A percentile compares a stretch with the other conserved stretches of the same genome.
phyloP scores from a whole-genome alignment of 192 early-diverging fungal species.

The Gaertneriomyces sp. region DNA sequence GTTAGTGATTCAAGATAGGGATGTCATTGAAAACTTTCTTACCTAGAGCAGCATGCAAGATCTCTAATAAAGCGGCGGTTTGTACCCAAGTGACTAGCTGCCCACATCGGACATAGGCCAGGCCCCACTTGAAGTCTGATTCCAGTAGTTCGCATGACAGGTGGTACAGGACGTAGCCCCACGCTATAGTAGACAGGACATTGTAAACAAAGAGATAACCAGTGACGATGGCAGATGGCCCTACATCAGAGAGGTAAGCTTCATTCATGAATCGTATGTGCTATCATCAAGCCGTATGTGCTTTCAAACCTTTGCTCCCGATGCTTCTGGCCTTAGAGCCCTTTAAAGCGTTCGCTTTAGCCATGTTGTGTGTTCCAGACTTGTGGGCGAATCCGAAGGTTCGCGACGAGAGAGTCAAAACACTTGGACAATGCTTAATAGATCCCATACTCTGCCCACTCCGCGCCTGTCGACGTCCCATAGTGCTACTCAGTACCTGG shows the following conservation, averaged over 20 bases:
- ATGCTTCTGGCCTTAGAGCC: no score
- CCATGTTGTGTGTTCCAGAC: no score
- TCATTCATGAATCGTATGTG: no score
- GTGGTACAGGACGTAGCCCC: constrained; percentile 68
- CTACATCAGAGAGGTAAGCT: neutral
- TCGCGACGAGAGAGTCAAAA: no score
- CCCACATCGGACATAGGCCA: constrained; percentile 64
- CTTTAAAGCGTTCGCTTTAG: no score
- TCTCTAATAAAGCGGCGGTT: constrained; percentile 79
- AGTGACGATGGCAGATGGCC: constrained; percentile 16
- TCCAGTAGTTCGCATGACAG: constrained; percentile 50
- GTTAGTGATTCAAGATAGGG: neutral
- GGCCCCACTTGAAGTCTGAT: constrained; percentile 52
- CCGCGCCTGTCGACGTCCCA: no score
- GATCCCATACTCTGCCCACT: no score
- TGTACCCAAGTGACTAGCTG: constrained; percentile 69
- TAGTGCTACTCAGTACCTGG: no score
- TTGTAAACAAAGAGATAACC: constrained; percentile 86
- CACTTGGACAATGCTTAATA: no score
- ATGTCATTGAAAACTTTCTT: constrained; percentile 12
- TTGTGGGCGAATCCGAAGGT: no score
- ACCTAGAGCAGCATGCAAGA: constrained; percentile 33
- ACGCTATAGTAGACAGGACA: constrained; percentile 71
- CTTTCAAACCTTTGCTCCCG: no score
- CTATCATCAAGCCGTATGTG: no score